Base-by-base conservation (phyloP, 176 grass and related monocot species). In the Microstegium vimineum region DNA sequence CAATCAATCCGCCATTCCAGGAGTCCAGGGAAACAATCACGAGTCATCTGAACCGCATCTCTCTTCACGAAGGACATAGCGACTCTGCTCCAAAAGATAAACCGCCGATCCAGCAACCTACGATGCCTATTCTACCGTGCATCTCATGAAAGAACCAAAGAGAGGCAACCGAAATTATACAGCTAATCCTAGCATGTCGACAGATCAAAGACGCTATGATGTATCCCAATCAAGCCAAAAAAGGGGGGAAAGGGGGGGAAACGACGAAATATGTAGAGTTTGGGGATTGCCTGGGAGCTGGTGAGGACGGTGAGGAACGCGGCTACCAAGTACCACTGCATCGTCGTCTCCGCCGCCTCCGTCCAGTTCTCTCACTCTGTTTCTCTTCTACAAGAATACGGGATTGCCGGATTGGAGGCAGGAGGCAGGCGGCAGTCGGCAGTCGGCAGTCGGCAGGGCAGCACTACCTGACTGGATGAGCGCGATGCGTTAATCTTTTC, bases 281-380 rank as follows among this genome's bases (percentile, higher is more conserved):
- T 7, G 5, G 47, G 17, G 47, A 51, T 51, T 20, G 82, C 95
- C 95, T 98, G 95, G 30, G 95, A 98, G 68, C 95, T 98, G 37
- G 92, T 98, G 88, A 98, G 90, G 79, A 98, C 45, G 33, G 95
- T 98, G 84, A 98, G 95, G 64, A 98, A 89, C 85, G 81, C 92
- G 37, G 92, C 88, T 17, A 95, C 90, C 30, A 91, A 47, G 82
- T 90, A 90, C 92, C 95, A 98, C 70, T 91, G 88, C 95, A 93
- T 98, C 85, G 60, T 49, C 71, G 28, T 20, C 78, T 62, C 59
- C 69, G 28, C 36, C 20, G 31, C 61, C 65, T 73, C 62, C 62
- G 11, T 27, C 65, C 7, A 2, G 33, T 28, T 32, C 62, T 31
- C 13, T 46, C 43, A 3, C 43, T 46, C 43, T 45, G 13, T 12